A percentile compares a stretch with the other conserved stretches of the same genome.
Conservation (phyloP, 2,329 filamentous ascomycete species). For the Microdochium paspali region DNA sequence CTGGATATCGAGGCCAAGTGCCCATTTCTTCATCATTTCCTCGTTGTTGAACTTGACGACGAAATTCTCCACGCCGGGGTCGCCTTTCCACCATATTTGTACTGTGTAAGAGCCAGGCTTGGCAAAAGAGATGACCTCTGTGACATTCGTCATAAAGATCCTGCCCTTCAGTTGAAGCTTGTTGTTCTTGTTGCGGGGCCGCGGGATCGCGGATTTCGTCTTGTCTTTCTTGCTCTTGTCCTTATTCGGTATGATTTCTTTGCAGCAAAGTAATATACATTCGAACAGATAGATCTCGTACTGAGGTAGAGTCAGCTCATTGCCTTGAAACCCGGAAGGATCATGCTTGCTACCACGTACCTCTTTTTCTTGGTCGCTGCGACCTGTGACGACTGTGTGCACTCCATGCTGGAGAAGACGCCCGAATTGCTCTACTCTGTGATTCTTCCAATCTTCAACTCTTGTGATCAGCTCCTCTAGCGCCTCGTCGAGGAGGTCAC, state of each 20-base stretch:
- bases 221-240: constrained; percentile 67
- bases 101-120: constrained; percentile 95
- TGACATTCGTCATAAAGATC: constrained; percentile 99
- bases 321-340: constrained; percentile 15
- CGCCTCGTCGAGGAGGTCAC: constrained; percentile 75
- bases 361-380: constrained; percentile 86
- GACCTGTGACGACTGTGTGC: constrained; percentile 83
- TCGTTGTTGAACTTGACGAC: constrained; percentile 89
- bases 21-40: constrained; percentile 90
- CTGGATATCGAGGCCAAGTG: constrained; percentile 67
- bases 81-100: constrained; percentile 98
- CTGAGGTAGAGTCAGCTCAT: constrained; percentile 32
- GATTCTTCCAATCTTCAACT: constrained; percentile 96
- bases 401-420: constrained; percentile 80
- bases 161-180: constrained; percentile 92
- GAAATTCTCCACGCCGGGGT: constrained; percentile 92
- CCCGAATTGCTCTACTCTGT: constrained; percentile 85
- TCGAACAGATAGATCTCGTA: constrained; percentile 98
- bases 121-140: constrained; percentile 77
- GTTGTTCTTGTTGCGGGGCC: constrained; percentile 54
- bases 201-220: constrained; percentile 45
- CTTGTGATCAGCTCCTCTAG: constrained; percentile 70
- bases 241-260: constrained; percentile 83
- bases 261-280: constrained; percentile 91
- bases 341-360: constrained; percentile 32